Base-by-base conservation (phyloP, 2,329 filamentous ascomycete genomes). In the Alternaria hordeiaustralica region DNA sequence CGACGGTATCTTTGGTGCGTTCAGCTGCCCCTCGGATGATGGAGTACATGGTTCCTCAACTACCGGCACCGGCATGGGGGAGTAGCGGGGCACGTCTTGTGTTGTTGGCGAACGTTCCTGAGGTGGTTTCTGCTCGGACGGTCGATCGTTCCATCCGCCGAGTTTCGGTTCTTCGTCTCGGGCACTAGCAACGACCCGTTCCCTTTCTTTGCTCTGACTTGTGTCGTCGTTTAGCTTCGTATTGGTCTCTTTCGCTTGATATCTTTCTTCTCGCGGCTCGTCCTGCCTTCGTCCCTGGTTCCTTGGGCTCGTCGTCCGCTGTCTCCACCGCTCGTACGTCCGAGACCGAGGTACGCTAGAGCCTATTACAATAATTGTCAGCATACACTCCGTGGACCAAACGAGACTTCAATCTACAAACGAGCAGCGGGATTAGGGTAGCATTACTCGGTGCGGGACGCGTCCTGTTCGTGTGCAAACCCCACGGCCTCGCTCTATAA, bases 361-460 rank as follows among this genome's bases (percentile, higher is more conserved):
- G 49, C 63, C 63, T 71, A 67, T 46, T 28, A 43, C 45, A 15
- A 28, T 21, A 23, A 54, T 33, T 28, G 25, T 53, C 18, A 55
- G 54, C 58, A 66, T 61, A 55, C 62, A 5, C 12, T 45, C 45
- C 43, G 45, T 63, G 61, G 36, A 65, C 36, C 4, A 23, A 53
- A 47, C 49, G n/a, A 58, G 43, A 28, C 69, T 65, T 62, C 64
- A 64, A 64, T 61, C 59, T 71, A 26, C 13, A 18, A 33, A 30
- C 50, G 36, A 60, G 41, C 45, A 62, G 58, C 50, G 23, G 30
- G 33, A 49, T 55, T 59, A 65, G 60, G 62, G 70, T 67, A 60
- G 68, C 55, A 75, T 73, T 75, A 75, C 70, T 72, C 57, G 66
- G 65, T 65, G 59, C 61, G 30, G 60, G 53, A 30, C 59, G 59